Evolutionary conservation across 805 yeast species (phyloP).

Genomic region (Suhomyces vadensis): DNA sequence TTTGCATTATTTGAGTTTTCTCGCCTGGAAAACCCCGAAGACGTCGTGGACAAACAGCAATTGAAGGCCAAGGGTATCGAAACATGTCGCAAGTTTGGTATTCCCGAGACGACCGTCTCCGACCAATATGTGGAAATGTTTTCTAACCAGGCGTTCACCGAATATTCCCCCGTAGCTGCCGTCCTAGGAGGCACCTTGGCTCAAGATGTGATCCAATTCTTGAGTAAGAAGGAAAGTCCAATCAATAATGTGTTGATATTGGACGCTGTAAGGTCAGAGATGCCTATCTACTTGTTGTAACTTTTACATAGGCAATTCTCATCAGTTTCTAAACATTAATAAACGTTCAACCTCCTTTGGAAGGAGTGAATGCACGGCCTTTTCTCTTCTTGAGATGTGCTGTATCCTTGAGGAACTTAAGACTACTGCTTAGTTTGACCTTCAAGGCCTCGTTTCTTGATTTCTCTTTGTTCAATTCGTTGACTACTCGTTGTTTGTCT

Average conservation of each 20-base stretch:
- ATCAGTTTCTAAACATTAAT: not conserved
- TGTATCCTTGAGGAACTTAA: conserved; percentile 39
- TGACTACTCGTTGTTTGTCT: conserved; percentile 20
- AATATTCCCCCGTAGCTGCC: conserved; percentile 82
- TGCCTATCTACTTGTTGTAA: conserved; percentile 69
- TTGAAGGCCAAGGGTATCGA: conserved; percentile 29
- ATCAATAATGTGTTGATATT: conserved; percentile 76
- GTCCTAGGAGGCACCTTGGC: conserved; percentile 86
- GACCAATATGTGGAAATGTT: conserved; percentile 44
- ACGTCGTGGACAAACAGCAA: conserved; percentile 24
- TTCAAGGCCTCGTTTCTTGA: conserved; percentile 24
- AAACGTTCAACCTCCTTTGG: not conserved
- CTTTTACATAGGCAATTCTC: too few relatives aligned
- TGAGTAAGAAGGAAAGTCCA: conserved; percentile 76
- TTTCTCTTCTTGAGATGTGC: conserved; percentile 44
- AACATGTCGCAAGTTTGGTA: conserved; percentile 32
- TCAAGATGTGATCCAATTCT: conserved; percentile 83
- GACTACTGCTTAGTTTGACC: conserved; percentile 31
- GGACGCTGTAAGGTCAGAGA: conserved; percentile 69
- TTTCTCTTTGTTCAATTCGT: conserved; percentile 25
- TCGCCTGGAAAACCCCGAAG: conserved; percentile 24
- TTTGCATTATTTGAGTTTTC: conserved; percentile 55
- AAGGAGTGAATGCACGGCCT: conserved; percentile 41
- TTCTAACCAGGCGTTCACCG: conserved; percentile 54
- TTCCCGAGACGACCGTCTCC: conserved; percentile 47